Base-by-base conservation (phyloP, 2,329 filamentous ascomycete species). In the Juglanconis sp. region DNA sequence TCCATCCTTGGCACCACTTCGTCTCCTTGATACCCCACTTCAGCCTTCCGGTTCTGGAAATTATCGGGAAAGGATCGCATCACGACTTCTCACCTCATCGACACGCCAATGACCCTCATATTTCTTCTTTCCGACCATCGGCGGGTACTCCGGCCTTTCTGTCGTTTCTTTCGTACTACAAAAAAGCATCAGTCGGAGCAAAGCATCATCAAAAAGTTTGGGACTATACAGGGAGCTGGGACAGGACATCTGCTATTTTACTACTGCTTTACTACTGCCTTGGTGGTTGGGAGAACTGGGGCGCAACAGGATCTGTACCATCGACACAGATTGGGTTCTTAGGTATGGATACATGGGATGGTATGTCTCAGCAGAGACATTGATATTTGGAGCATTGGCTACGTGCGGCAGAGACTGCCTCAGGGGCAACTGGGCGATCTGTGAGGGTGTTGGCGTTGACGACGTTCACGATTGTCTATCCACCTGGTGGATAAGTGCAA, bases 1-100 rank as follows among this genome's bases (percentile, higher is more conserved):
- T 40, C 51, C 38, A 31, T 40, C 17, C 56, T 54, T 48, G 57
- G 57, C 57, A 65, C 72, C 65, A 35, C 70, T 70, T 38, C 67
- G 82, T 6, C 83, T 75, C 65, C 40, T 83, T 17, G 80, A 82
- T 61, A 63, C 57, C 51, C 60, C 57, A 30, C 58, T 2, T 4
- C 48, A 4, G 15, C 57, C 50, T 42, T 34, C 44, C 32, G 51
- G 47, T 35, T 49, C 51, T 60, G 57, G 57, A 60, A 46, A 46
- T 44, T 48, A 35, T 60, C 50, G 61, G 56, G 52, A 62, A 42
- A 46, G 38, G 38, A 55, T 59, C 31, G 40, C 40, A 46, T 54
- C 36, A 50, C 48, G 30, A 11, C 34, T 40, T 50, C 17, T 31
- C 52, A 56, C 36, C 52, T 46, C 47, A 56, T 56, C 52, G 48